Conservation (phyloP, 768 basidiomycete species). For the Macrolepiota fuliginosa region DNA sequence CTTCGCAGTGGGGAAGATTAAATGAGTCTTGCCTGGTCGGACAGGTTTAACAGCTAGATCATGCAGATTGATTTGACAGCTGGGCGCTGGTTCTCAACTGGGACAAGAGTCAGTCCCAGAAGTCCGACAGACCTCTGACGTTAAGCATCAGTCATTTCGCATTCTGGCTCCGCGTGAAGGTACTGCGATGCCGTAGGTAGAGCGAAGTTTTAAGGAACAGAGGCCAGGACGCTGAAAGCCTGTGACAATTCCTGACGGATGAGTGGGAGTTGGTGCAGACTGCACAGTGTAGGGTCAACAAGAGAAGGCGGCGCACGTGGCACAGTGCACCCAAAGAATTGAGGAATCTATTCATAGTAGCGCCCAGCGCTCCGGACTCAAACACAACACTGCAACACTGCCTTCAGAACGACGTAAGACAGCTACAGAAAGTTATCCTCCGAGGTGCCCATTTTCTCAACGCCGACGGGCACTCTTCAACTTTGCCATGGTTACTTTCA, state of each 20-base stretch:
- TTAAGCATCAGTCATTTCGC: too few species aligned
- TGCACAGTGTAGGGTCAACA: too few species aligned
- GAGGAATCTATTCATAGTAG: neutral
- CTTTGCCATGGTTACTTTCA: slow-evolving; percentile 32
- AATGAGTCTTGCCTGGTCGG: too few species aligned
- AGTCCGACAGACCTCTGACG: too few species aligned
- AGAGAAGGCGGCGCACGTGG: neutral
- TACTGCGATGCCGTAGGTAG: too few species aligned
- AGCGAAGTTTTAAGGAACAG: neutral
- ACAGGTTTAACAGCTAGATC: too few species aligned
- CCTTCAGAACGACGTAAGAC: neutral
- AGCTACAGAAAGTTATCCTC: neutral
- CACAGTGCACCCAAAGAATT: neutral
- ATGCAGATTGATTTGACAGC: neutral
- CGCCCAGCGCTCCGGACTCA: neutral
- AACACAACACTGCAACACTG: neutral
- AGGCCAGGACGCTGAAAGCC: too few species aligned
- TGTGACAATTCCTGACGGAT: too few species aligned
- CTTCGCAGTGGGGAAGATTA: too few species aligned
- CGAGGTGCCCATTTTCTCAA: neutral
- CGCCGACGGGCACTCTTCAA: neutral
- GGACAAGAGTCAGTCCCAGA: too few species aligned
- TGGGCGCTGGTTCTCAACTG: neutral
- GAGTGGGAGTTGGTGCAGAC: too few species aligned
- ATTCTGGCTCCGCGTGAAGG: too few species aligned